Conservation (phyloP, 345 rosid genomes). For the Corchorus olitorius region DNA sequence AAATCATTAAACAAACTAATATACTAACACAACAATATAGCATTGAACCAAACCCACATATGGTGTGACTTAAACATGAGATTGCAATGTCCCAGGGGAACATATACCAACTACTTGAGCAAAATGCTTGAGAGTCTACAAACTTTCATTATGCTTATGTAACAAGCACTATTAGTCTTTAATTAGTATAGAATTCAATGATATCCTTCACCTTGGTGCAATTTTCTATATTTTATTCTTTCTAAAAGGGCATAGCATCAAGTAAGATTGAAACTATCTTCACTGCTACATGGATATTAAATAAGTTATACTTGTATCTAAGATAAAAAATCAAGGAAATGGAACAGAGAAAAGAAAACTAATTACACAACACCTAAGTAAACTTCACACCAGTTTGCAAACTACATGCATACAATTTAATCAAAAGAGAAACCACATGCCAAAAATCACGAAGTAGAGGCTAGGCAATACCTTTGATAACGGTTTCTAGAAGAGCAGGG, state of each 20-base stretch:
- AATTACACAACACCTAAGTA: not conserved
- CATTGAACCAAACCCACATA: too few species aligned
- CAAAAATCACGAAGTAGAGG: constrained; percentile 3
- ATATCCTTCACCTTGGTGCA: not conserved
- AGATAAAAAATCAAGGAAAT: not conserved
- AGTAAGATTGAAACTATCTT: not conserved
- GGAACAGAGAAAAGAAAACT: not conserved
- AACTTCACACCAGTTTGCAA: not conserved
- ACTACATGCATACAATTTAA: not conserved
- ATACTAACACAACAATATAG: too few species aligned
- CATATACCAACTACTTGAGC: too few species aligned
- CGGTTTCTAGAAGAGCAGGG: constrained; percentile 74
- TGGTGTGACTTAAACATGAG: too few species aligned
- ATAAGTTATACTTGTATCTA: not conserved
- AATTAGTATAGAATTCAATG: not conserved
- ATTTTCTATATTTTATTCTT: not conserved
- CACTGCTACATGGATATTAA: not conserved
- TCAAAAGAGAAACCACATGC: not conserved
- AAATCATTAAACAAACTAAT: too few species aligned
- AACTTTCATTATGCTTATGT: not conserved
- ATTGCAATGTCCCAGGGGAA: too few species aligned
- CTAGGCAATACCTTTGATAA: constrained; percentile 72
- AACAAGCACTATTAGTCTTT: not conserved
- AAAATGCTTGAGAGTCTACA: not conserved
- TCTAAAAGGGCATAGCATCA: not conserved